Evolutionary conservation across 1,284 basidiomycete genomes (phyloP).

Genomic region (Ustilago xerochloae): DNA sequence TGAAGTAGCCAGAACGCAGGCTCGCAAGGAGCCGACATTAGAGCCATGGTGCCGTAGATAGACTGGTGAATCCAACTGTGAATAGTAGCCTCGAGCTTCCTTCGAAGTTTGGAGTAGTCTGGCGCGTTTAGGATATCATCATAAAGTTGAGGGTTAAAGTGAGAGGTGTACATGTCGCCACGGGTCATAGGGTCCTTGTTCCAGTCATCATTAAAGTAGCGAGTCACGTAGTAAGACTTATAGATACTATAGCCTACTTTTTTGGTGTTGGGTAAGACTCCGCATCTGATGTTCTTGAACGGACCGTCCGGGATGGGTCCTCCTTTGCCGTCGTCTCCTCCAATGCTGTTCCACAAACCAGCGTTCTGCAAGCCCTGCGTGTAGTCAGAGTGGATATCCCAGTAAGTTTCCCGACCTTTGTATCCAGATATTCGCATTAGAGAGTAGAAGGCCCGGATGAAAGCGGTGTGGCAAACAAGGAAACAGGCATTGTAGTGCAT

Average conservation of each 20-base stretch:
- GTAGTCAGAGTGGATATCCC: conserved; percentile 30
- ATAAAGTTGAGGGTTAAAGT: conserved; percentile 10
- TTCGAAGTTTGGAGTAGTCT: conserved; percentile 12
- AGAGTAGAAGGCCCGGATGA: conserved; percentile 29
- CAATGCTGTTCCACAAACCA: conserved; percentile 4
- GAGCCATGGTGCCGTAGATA: conserved; percentile 35
- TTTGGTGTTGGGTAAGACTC: conserved; percentile 28
- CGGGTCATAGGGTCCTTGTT: conserved; percentile 1
- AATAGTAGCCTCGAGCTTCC: conserved; percentile 11
- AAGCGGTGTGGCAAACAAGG: conserved; percentile 30
- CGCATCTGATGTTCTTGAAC: conserved; percentile 3
- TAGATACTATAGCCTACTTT: conserved; percentile 15
- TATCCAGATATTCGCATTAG: conserved; percentile 34
- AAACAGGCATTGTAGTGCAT: conserved; percentile 46
- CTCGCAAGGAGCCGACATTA: conserved; percentile 29
- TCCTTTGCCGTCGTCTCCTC: conserved; percentile 13
- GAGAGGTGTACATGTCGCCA: conserved; percentile 41
- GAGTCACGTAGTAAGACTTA: conserved; percentile 34
- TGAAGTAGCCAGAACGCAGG: conserved; percentile 43
- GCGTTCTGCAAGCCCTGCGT: conserved; percentile 13
- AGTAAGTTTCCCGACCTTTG: conserved; percentile 29
- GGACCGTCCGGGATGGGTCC: conserved; percentile 35
- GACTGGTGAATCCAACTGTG: conserved; percentile 30
- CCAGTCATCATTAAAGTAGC: conserved; percentile 41
- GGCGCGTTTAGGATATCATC: background rate